Evolutionary conservation across 495 filamentous ascomycete genomes (phyloP).

Genomic region (Talaromyces adpressus): DNA sequence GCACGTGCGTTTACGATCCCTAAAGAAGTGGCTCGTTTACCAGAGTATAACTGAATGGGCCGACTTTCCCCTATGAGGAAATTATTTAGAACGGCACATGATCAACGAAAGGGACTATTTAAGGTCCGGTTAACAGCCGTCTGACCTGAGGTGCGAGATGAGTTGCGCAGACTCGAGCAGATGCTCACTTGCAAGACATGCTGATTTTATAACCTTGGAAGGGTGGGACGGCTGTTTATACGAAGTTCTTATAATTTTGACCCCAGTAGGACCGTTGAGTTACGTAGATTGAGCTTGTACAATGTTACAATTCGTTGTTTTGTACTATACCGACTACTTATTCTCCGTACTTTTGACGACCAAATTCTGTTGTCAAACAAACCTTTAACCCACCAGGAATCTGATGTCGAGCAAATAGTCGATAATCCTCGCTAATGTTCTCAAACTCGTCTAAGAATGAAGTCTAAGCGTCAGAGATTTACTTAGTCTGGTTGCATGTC

Average conservation of each 20-base stretch:
- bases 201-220: neutral
- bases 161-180: neutral
- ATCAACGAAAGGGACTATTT: neutral
- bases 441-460: slow-evolving; percentile 17
- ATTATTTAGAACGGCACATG: neutral
- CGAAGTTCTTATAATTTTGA: neutral
- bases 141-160: neutral
- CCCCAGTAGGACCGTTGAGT: neutral
- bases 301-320: neutral
- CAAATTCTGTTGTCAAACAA: slow-evolving; percentile 19
- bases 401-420: slow-evolving; percentile 16
- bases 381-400: slow-evolving; percentile 20
- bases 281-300: neutral
- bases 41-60: no score
- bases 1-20: no score
- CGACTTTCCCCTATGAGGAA: no score
- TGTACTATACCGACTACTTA: neutral
- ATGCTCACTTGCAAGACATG: neutral
- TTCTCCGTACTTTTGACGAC: slow-evolving; percentile 7
- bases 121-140: neutral
- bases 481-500: neutral
- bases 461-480: neutral
- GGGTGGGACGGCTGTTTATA: neutral
- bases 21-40: no score
- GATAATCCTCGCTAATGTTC: slow-evolving; percentile 19